phyloP scores from a whole-genome alignment of 176 grass and related monocot genomes.

The Hsuehochloa calcarea region DNA sequence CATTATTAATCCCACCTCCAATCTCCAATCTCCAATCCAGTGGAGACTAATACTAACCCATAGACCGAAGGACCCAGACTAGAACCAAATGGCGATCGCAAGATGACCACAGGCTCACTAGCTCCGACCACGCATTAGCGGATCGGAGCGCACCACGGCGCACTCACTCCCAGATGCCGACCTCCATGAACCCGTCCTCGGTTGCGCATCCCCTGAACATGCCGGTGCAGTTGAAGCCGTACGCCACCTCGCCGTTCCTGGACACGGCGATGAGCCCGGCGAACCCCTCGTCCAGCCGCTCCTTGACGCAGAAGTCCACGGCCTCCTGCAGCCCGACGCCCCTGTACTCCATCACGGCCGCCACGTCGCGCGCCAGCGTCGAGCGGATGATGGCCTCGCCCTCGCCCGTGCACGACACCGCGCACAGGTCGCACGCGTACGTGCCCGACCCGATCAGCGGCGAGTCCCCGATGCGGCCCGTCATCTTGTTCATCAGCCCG shows the following conservation, averaged over 20 bases:
- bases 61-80: too few relatives aligned
- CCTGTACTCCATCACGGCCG: conserved; percentile 91
- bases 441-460: conserved; percentile 83
- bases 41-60: neutral
- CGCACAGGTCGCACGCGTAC: conserved; percentile 69
- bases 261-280: conserved; percentile 84
- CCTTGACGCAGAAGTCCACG: conserved; percentile 68
- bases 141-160: neutral
- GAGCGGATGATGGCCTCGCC: conserved; percentile 91
- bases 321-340: conserved; percentile 67
- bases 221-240: conserved; percentile 75
- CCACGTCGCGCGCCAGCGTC: conserved; percentile 81
- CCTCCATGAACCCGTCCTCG: conserved; percentile 85
- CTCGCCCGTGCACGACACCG: conserved; percentile 86
- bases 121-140: neutral
- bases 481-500: conserved; percentile 94
- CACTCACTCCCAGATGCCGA: conserved; percentile 77
- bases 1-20: neutral
- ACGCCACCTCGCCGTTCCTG: conserved; percentile 54
- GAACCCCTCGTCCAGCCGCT: conserved; percentile 64
- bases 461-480: conserved; percentile 83
- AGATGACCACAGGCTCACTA: conserved; percentile 11
- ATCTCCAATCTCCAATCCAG: neutral
- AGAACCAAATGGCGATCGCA: conserved; percentile 27
- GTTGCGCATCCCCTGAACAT: conserved; percentile 88